Evolutionary conservation across 2,329 filamentous ascomycete species (phyloP), one percentile per base, ranked within the genome.

Genomic region (Aureobasidium zeae): DNA sequence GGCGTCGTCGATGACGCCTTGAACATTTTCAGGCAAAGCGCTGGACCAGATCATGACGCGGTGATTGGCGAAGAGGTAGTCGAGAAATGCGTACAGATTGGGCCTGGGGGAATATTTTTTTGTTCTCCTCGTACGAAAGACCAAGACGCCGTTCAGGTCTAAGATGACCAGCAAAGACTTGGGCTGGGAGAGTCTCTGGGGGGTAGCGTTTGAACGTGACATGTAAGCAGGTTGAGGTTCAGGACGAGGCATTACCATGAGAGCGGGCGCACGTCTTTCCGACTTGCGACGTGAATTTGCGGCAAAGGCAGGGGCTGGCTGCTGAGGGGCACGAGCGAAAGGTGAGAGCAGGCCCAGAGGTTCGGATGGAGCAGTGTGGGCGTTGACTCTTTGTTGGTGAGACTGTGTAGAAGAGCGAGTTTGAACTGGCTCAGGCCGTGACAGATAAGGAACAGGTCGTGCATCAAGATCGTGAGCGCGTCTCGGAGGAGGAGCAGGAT

Each of bases 1-100:
- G 0, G 94, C 71, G 36, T 75, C 66, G 2, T 67, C 63, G 49
- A 85, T 76, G 70, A 94, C 84, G 25, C 64, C 65, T 7, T 63
- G 52, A 11, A 94, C 86, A 51, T 91, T 95, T 1, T 73, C 62
- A 0, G 79, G 80, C 15, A 72, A 75, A 0, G 89, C 87, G 5
- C 86, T 94, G 1, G 89, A 94, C 87, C 89, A 98, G 46, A 96
- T 76, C 65, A 87, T 86, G 21, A 94, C 81, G 41, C 71, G 69
- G 66, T 93, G 89, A 47, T 80, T 79, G 10, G 74, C 64, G 52
- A 94, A 72, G 52, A 88, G 75, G 60, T 87, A 86, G 20, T 71
- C 57, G 3, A 96, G 65, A 61, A 98, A 95, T 0, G 65, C 52
- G 2, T 66, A 55, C 1, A 91, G 73, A 50, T 79, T 71, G 0